Percentiles rank a stretch among this genome's conserved stretches.
phyloP scores from a whole-genome alignment of 2,329 filamentous ascomycete genomes.

The Xylaria sp. region DNA sequence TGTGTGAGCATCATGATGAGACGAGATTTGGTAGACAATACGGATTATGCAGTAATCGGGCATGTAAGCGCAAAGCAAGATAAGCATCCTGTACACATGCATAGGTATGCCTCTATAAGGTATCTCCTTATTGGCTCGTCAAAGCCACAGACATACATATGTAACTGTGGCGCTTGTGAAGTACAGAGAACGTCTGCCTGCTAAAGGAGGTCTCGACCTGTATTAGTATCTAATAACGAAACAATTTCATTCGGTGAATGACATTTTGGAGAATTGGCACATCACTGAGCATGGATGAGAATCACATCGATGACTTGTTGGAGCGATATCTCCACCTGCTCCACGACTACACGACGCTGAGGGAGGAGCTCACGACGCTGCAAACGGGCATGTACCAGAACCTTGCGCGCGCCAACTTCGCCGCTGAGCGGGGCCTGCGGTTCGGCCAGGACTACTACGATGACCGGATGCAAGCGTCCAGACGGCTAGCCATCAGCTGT shows the following conservation, averaged over 20 bases:
- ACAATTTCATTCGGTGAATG: neutral
- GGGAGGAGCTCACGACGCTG: constrained; percentile 62
- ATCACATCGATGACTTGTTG: constrained; percentile 70
- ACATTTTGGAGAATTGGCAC: neutral
- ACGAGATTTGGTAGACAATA: neutral
- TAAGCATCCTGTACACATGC: neutral
- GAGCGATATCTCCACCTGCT: constrained; percentile 73
- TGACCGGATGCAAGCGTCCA: constrained; percentile 74
- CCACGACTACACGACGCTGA: constrained; percentile 73
- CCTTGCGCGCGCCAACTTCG: constrained; percentile 81
- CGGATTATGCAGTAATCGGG: neutral
- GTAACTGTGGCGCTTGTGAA: constrained; percentile 4
- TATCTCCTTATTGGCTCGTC: neutral
- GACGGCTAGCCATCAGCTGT: constrained; percentile 54
- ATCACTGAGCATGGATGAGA: constrained; percentile 44
- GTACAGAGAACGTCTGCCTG: neutral
- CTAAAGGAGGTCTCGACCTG: neutral
- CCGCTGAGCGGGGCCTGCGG: constrained; percentile 68
- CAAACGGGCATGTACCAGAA: constrained; percentile 67
- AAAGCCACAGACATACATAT: neutral
- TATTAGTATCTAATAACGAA: neutral
- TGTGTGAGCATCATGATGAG: neutral
- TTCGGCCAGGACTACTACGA: constrained; percentile 80
- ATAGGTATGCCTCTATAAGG: too few species aligned
- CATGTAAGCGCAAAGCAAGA: neutral